phyloP scores from a whole-genome alignment of 2,329 filamentous ascomycete species.

The Hymenoscyphus occultus region DNA sequence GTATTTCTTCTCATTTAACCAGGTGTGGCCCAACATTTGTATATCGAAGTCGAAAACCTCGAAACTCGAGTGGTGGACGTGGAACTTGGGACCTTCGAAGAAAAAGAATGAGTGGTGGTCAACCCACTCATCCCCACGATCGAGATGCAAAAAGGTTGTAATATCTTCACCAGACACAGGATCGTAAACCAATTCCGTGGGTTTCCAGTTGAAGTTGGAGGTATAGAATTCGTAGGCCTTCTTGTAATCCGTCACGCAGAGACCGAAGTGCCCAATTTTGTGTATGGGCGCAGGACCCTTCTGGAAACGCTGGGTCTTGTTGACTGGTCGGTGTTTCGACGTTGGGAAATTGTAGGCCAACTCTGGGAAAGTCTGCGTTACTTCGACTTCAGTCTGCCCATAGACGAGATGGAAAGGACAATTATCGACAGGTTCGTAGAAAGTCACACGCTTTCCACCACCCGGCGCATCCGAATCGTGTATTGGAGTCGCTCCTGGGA shows the following conservation, averaged over 20 bases:
- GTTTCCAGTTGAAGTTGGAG: conserved; percentile 49
- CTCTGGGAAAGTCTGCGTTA: conserved; percentile 40
- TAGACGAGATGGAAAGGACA: conserved; percentile 57
- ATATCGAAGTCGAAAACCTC: conserved; percentile 72
- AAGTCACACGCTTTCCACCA: conserved; percentile 50
- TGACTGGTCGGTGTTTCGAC: conserved; percentile 48
- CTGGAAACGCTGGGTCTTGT: conserved; percentile 51
- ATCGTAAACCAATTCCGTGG: conserved; percentile 42
- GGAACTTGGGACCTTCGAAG: conserved; percentile 32
- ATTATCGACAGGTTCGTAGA: conserved; percentile 50
- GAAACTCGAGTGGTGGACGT: conserved; percentile 61
- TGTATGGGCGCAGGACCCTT: conserved; percentile 48
- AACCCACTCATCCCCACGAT: conserved; percentile 46
- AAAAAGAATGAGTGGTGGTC: conserved; percentile 59
- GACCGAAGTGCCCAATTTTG: conserved; percentile 54
- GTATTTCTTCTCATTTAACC: conserved; percentile 61
- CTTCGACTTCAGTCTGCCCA: conserved; percentile 46
- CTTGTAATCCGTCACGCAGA: conserved; percentile 51
- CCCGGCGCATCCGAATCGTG: conserved; percentile 53
- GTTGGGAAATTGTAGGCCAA: conserved; percentile 48
- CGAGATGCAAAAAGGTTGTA: conserved; percentile 52
- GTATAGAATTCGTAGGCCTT: conserved; percentile 50
- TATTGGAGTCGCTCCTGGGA: conserved; percentile 47
- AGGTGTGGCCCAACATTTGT: conserved; percentile 68
- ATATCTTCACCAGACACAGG: conserved; percentile 37